Base-by-base conservation (phyloP, 305 asterid genomes). In the Caryopteris hybrid region DNA sequence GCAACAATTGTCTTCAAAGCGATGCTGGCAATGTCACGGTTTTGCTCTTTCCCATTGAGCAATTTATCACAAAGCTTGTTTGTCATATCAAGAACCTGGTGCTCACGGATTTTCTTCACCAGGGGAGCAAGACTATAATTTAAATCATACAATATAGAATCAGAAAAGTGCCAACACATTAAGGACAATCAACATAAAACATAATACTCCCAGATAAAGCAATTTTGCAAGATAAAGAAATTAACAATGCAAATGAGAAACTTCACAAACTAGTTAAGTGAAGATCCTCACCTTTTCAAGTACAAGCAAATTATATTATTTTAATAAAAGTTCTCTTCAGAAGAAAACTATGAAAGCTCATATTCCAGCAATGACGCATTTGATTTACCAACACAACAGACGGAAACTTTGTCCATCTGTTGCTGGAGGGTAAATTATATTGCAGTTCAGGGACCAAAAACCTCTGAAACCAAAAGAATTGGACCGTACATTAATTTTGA, bases 1-100 rank as follows among this genome's bases (percentile, higher is more conserved):
- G 97, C 81, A 78, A 95, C 88, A 81, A 95, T 84, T 52, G 99
- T 89, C 90, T 95, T 95, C 83, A 95, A 76, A 72, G 99, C 99
- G 80, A 95, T 95, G 82, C 99, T 91, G 13, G 99, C 95, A 64
- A 89, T 89, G 75, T 95, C 99, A 62, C 95, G 96, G 43, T 92
- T 87, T 76, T 85, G 97, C 72, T 92, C 98, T 83, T 92, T 95
- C 67, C 92, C 95, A 65, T 92, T 88, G 61, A 95, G 95, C 79
- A 95, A 78, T 78, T 95, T 95, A 81, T 92, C 98, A 75, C 99
- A 95, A 64, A 95, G 97, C 82, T 84, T 95, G 71, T 78, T 81
- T 33, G 97, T 73, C 98, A 95, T 92, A 67, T 86, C 97, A 74
- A 92, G 82, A 65, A 95, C 89, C 77, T 86, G 95, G 76, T 75